Conservation (phyloP, 768 basidiomycete genomes). For the Ephemerocybe angulata region DNA sequence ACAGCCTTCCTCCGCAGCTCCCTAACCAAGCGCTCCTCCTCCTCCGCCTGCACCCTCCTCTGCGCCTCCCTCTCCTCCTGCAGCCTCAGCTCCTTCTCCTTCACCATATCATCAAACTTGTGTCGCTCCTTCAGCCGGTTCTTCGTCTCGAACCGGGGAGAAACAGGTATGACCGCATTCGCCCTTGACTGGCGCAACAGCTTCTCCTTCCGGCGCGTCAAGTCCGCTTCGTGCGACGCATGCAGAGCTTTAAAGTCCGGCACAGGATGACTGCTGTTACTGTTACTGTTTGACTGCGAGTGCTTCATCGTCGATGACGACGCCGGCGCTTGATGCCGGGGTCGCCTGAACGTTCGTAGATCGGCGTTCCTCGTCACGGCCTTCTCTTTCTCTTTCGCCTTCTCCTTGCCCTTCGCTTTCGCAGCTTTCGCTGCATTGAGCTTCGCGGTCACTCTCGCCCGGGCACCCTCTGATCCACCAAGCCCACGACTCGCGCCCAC, state of each 20-base stretch:
- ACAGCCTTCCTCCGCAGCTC: constrained; percentile 62
- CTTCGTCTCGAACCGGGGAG: constrained; percentile 51
- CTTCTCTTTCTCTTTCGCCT: constrained; percentile 3
- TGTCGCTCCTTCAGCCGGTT: constrained; percentile 57
- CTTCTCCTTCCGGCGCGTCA: constrained; percentile 44
- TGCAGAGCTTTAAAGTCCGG: constrained; percentile 58
- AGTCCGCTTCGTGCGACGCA: constrained; percentile 42
- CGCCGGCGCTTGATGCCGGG: too few species aligned
- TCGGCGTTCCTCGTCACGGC: too few species aligned
- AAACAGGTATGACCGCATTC: constrained; percentile 44
- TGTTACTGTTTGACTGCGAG: not conserved
- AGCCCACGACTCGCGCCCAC: constrained; percentile 22
- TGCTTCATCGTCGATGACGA: constrained; percentile 1
- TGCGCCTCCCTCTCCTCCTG: constrained; percentile 40
- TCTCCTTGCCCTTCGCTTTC: constrained; percentile 2
- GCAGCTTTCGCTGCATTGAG: not conserved
- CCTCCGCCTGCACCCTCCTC: constrained; percentile 43
- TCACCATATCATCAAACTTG: constrained; percentile 56
- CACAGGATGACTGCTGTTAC: constrained; percentile 20
- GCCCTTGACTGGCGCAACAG: constrained; percentile 12
- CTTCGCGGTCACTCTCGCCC: constrained; percentile 13
- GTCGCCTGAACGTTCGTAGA: too few species aligned
- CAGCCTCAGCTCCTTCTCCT: constrained; percentile 53
- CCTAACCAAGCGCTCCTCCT: constrained; percentile 58
- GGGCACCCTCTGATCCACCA: constrained; percentile 2